phyloP scores from a whole-genome alignment of 768 basidiomycete species.

The Russula sp. region DNA sequence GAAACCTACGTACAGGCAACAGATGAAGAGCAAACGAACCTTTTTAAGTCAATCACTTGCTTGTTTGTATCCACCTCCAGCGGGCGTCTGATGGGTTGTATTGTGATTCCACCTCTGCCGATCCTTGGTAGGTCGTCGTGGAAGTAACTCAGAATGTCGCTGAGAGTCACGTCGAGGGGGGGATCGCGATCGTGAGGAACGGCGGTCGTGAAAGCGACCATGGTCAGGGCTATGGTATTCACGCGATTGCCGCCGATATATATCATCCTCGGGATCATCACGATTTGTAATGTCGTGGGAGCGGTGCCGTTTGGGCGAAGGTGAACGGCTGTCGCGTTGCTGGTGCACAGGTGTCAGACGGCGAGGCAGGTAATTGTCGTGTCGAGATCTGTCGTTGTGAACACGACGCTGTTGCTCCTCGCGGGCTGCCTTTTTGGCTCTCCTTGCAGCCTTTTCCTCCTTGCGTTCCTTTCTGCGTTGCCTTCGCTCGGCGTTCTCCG shows the following conservation, averaged over 20 bases:
- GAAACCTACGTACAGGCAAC: background rate
- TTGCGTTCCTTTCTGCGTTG: constrained; percentile 51
- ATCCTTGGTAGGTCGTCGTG: constrained; percentile 33
- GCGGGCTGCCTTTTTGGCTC: constrained; percentile 44
- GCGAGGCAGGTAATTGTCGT: constrained; percentile 34
- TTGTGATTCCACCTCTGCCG: constrained; percentile 49
- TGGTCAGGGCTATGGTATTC: constrained; percentile 29
- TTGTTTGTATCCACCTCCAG: background rate
- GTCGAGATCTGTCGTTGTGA: constrained; percentile 18
- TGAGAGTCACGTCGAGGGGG: constrained; percentile 33
- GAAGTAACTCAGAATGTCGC: constrained; percentile 3
- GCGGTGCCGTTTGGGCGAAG: constrained; percentile 19
- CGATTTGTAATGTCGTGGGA: constrained; percentile 7
- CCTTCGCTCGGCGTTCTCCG: constrained; percentile 38
- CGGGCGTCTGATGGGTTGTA: constrained; percentile 28
- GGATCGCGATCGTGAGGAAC: constrained; percentile 16
- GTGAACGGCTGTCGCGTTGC: constrained; percentile 19
- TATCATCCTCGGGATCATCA: background rate
- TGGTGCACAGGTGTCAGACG: constrained; percentile 33
- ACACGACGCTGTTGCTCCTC: constrained; percentile 25
- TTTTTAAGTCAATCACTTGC: background rate
- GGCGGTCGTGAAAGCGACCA: constrained; percentile 20
- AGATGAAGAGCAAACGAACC: background rate
- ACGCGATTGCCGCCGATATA: constrained; percentile 20
- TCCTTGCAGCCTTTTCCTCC: constrained; percentile 57